phyloP scores from a whole-genome alignment of 495 filamentous ascomycete species.

The Talaromyces stipitatus region DNA sequence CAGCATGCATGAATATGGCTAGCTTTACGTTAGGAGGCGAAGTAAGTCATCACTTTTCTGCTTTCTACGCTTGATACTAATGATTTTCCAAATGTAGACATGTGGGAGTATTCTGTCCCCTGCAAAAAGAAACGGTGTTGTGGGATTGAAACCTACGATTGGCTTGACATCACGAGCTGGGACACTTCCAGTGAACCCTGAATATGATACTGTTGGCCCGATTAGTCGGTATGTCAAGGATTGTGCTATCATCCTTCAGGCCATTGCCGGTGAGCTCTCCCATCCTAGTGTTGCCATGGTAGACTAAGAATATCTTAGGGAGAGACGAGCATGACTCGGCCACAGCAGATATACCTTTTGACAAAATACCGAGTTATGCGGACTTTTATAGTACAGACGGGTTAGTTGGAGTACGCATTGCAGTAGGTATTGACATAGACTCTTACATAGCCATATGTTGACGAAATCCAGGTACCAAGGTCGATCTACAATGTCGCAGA shows the following conservation, averaged over 20 bases:
- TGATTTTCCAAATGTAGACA: constrained; percentile 31
- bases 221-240: constrained; percentile 60
- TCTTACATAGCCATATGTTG: too few relatives aligned
- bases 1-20: constrained; percentile 41
- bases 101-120: constrained; percentile 52
- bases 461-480: too few relatives aligned
- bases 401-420: too few relatives aligned
- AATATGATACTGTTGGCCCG: constrained; percentile 54
- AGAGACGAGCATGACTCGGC: too few relatives aligned
- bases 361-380: too few relatives aligned
- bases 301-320: too few relatives aligned
- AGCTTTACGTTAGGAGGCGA: constrained; percentile 43
- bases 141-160: constrained; percentile 61
- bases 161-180: constrained; percentile 56
- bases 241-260: constrained; percentile 56
- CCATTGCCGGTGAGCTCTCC: constrained; percentile 59
- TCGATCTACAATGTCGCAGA: too few relatives aligned
- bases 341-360: too few relatives aligned
- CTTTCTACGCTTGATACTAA: constrained; percentile 10
- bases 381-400: too few relatives aligned
- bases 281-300: too few relatives aligned
- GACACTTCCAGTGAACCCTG: constrained; percentile 54
- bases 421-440: too few relatives aligned
- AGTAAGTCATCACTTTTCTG: constrained; percentile 31
- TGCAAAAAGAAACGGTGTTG: constrained; percentile 46